Percentiles rank a stretch among this genome's conserved stretches.
phyloP scores from a whole-genome alignment of 176 grass and related monocot genomes.

The Phoenix roebelenii region DNA sequence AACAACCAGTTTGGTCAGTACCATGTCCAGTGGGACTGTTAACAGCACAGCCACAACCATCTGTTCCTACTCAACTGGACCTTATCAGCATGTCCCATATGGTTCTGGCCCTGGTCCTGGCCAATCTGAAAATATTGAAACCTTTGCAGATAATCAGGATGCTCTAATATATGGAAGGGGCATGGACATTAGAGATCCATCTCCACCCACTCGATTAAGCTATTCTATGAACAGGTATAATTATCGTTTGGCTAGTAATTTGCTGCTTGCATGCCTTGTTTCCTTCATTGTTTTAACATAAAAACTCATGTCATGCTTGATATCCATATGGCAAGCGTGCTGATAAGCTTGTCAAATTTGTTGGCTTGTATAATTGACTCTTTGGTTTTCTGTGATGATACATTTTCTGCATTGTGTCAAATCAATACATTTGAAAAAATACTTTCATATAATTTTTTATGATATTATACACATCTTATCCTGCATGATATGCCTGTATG shows the following conservation, averaged over 20 bases:
- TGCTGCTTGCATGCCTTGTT: background rate
- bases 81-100: slow-evolving; percentile 42
- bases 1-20: slow-evolving; percentile 47
- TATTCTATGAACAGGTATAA: slow-evolving; percentile 68
- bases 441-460: no score
- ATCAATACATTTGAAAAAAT: no score
- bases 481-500: no score
- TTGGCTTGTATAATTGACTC: no score
- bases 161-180: slow-evolving; percentile 32
- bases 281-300: slow-evolving; percentile 3
- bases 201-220: slow-evolving; percentile 35
- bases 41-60: slow-evolving; percentile 27
- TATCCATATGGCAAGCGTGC: no score
- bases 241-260: slow-evolving; percentile 14
- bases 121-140: slow-evolving; percentile 33
- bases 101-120: slow-evolving; percentile 40
- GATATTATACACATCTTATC: no score
- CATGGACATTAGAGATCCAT: slow-evolving; percentile 47
- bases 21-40: slow-evolving; percentile 46
- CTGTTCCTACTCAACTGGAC: slow-evolving; percentile 46
- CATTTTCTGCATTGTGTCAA: no score
- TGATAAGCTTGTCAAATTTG: no score
- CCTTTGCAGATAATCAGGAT: slow-evolving; percentile 34
- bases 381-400: no score
- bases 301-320: background rate